Base-by-base conservation (phyloP, 305 asterid genomes). In the Petunia hybrid region DNA sequence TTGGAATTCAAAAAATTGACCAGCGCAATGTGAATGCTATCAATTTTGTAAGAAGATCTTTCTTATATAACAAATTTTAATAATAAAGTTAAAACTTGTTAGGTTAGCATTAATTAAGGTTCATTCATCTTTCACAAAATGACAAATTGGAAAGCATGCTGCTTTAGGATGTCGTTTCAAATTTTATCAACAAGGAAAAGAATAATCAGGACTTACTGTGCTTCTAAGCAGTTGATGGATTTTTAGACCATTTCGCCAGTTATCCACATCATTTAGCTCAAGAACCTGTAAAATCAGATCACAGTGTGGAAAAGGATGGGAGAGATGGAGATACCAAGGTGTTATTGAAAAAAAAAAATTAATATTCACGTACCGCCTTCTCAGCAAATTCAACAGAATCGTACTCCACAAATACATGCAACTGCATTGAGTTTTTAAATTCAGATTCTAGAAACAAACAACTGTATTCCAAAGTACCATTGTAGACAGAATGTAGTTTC, bases 361-460 rank as follows among this genome's bases (percentile, higher is more conserved):
- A 62, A 69, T 83, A 41, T 74, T 75, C 67, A 46, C 86, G 59
- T 86, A 95, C 99, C 84, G 98, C 99, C 85, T 88, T 93, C 87
- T 93, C 99, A 51, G 99, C 97, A 40, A 85, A 85, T 81, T 95
- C 98, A 80, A 82, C 84, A 64, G 98, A 85, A 78, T 95, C 98
- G 75, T 95, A 95, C 88, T 95, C 99, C 88, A 93, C 97, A 87
- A 90, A 95, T 74, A 97, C 94, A 41, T 95, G 98, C 89, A 92
- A 88, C 99, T 95, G 86, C 91, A 91, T 83, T 78, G 10, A 62
- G 48, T n/a, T 8, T 8, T 80, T 41, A 8, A 56, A 60, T 46
- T 39, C 70, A 59, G 60, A 64, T 61, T 71, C 63, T 66, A 61
- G 48, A 13, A 45, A 46, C 14, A 6, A 36, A 16, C 36, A 46